Evolutionary conservation across 768 basidiomycete genomes (phyloP).

Genomic region (Lactifluus hygrophoroides): DNA sequence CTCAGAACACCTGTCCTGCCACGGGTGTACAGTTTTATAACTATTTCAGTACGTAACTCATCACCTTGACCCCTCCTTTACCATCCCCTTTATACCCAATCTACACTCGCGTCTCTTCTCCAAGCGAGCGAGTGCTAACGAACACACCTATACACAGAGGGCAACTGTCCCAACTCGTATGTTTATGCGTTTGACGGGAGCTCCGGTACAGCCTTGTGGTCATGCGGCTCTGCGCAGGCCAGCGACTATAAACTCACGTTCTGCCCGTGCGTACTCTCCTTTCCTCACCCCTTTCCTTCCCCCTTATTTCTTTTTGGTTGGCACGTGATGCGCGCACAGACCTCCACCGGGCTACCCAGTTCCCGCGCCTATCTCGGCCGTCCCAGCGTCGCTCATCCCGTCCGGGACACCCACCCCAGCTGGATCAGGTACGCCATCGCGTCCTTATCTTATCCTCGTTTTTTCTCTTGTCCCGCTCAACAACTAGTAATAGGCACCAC

Average conservation of each 20-base stretch:
- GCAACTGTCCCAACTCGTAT: slow-evolving; percentile 39
- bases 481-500: not conserved
- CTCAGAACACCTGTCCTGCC: slow-evolving; percentile 30
- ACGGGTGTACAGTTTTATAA: slow-evolving; percentile 23
- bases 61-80: not conserved
- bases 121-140: not conserved
- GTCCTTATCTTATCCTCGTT: not conserved
- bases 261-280: slow-evolving; percentile 22
- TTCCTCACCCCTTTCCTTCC: not conserved
- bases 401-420: not conserved
- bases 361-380: slow-evolving; percentile 8
- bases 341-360: not conserved
- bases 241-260: slow-evolving; percentile 27
- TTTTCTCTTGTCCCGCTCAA: not conserved
- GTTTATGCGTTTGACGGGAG: slow-evolving; percentile 50
- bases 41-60: slow-evolving; percentile 5
- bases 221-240: slow-evolving; percentile 32
- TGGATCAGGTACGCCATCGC: not conserved
- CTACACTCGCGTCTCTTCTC: too few relatives aligned
- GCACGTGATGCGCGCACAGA: not conserved
- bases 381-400: slow-evolving; percentile 9
- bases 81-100: too few relatives aligned
- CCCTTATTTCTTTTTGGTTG: not conserved
- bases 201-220: slow-evolving; percentile 45
- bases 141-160: slow-evolving; percentile 23